phyloP scores from a whole-genome alignment of 2,329 filamentous ascomycete genomes.

The Aureobasidium melanogenum region DNA sequence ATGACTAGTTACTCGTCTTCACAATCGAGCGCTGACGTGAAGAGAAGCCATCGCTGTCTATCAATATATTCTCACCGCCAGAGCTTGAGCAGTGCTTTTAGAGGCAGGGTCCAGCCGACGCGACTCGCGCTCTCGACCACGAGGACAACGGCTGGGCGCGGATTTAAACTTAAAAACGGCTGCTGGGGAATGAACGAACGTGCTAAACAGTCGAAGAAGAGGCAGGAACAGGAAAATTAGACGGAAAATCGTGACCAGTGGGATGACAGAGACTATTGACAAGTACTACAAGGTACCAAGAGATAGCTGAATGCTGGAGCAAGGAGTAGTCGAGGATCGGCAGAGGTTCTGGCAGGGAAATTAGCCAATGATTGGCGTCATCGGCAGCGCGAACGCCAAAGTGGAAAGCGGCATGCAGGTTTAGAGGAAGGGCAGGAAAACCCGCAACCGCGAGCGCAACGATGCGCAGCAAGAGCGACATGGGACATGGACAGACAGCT shows the following conservation, averaged over 20 bases:
- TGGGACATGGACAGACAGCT: not conserved
- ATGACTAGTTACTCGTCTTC: conserved; percentile 5
- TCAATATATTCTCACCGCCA: conserved; percentile 7
- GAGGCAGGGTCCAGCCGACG: not conserved
- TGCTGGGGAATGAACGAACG: conserved; percentile 4
- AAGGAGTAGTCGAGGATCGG: conserved; percentile 2
- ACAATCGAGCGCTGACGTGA: conserved; percentile 1
- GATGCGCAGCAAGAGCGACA: not conserved
- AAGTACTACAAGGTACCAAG: not conserved
- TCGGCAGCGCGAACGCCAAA: conserved; percentile 3
- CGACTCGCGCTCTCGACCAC: conserved; percentile 2
- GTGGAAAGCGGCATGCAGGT: not conserved
- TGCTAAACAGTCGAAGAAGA: not conserved
- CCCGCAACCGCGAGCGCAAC: not conserved
- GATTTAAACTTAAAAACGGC: not conserved
- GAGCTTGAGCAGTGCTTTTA: not conserved
- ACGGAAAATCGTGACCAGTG: not conserved
- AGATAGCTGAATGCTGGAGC: not conserved
- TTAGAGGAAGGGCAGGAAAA: not conserved
- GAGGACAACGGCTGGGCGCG: not conserved
- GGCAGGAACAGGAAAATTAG: not conserved
- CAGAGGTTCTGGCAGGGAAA: not conserved
- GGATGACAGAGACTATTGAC: not conserved
- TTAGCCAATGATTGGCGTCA: conserved; percentile 10
- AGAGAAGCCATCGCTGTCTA: not conserved